Percentiles rank a stretch among this genome's conserved stretches.
Evolutionary conservation across 495 filamentous ascomycete genomes (phyloP).

Genomic region (Neurospora terricola): DNA sequence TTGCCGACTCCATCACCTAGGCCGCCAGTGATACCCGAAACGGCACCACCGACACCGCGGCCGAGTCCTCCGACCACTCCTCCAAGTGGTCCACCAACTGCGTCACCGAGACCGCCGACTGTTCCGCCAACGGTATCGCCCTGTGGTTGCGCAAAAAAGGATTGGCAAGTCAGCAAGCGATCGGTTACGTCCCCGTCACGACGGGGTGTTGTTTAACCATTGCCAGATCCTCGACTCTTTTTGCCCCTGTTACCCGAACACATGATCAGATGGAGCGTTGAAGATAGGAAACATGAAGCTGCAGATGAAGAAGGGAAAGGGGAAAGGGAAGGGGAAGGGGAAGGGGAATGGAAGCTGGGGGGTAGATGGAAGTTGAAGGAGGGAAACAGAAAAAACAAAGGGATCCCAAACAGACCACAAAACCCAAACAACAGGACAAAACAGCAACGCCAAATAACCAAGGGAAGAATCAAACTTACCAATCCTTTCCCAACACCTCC

Average conservation of each 20-base stretch:
- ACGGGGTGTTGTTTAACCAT: constrained; percentile 5
- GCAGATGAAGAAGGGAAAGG: background rate
- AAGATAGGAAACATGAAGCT: background rate
- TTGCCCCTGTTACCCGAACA: background rate
- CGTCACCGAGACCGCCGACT: constrained; percentile 17
- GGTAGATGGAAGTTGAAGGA: background rate
- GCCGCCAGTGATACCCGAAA: constrained; percentile 13
- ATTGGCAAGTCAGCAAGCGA: background rate
- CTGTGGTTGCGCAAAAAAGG: background rate
- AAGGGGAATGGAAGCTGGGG: background rate
- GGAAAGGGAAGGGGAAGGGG: background rate
- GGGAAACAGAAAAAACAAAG: background rate
- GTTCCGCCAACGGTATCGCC: constrained; percentile 16
- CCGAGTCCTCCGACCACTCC: constrained; percentile 15
- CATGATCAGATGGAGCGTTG: background rate
- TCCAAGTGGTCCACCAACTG: constrained; percentile 15
- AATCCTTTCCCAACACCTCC: constrained; percentile 15
- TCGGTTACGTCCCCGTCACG: background rate
- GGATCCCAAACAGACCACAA: background rate
- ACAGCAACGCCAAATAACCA: background rate
- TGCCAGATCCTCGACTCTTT: constrained; percentile 7
- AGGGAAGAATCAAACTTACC: background rate
- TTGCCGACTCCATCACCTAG: constrained; percentile 17
- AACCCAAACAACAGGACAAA: background rate
- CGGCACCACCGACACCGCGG: constrained; percentile 13